Evolutionary conservation across 345 rosid species (phyloP).

Genomic region (Erysimum cheiranthoides): DNA sequence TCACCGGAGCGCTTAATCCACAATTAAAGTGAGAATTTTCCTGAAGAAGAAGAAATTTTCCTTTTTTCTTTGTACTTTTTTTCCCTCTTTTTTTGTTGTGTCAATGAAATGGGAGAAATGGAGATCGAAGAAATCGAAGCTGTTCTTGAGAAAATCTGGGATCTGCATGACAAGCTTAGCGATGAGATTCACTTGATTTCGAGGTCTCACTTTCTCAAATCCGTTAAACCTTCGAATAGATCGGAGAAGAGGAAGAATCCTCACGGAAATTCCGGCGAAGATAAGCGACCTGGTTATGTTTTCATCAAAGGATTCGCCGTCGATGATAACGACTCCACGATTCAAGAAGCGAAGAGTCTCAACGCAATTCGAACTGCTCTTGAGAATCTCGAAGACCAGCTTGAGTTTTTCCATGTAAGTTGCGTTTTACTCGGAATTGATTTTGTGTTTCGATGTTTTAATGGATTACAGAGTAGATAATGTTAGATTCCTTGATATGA

Average conservation of each 20-base stretch:
- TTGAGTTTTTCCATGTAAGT: conserved; percentile 89
- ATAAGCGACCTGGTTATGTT: conserved; percentile 65
- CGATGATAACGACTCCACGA: conserved; percentile 60
- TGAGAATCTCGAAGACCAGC: conserved; percentile 97
- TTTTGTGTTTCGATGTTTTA: neutral
- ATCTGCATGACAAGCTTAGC: conserved; percentile 94
- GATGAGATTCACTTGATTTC: conserved; percentile 92
- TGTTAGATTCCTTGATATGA: conserved; percentile 20
- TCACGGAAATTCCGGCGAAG: conserved; percentile 47
- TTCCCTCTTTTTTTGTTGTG: neutral
- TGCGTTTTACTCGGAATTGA: neutral
- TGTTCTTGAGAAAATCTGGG: conserved; percentile 92
- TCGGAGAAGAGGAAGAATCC: conserved; percentile 54
- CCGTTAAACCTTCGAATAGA: conserved; percentile 53
- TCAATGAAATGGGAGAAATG: conserved; percentile 75
- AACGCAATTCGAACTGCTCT: conserved; percentile 87
- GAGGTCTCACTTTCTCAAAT: conserved; percentile 75
- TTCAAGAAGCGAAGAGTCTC: conserved; percentile 90
- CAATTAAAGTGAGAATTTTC: conserved; percentile 39
- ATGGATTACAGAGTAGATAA: neutral
- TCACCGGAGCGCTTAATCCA: conserved; percentile 33
- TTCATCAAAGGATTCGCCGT: conserved; percentile 75
- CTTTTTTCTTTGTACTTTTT: neutral
- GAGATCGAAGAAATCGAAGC: conserved; percentile 90
- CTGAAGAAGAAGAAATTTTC: conserved; percentile 7